Evolutionary conservation across 768 basidiomycete species (phyloP).

Genomic region (Leccinum incarnatum): DNA sequence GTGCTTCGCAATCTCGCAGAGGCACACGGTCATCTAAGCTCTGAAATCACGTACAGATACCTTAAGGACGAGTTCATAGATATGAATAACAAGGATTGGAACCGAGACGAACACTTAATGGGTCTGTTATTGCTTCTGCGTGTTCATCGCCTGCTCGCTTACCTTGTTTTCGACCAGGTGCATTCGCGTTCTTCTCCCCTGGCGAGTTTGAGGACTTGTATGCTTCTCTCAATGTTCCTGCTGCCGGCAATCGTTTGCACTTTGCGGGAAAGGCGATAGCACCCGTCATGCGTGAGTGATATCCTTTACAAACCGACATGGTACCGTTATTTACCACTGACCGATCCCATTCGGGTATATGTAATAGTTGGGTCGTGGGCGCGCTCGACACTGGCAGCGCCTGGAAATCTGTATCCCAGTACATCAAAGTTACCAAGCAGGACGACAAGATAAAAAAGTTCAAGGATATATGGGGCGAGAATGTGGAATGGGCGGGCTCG

Average conservation of each 20-base stretch:
- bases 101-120: slow-evolving; percentile 28
- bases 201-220: slow-evolving; percentile 37
- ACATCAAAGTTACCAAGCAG: slow-evolving; percentile 17
- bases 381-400: slow-evolving; percentile 34
- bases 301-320: slow-evolving; percentile 17
- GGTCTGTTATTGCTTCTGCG: slow-evolving; percentile 22
- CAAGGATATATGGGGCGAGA: slow-evolving; percentile 30
- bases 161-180: slow-evolving; percentile 29
- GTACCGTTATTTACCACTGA: not conserved
- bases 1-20: slow-evolving; percentile 25
- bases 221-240: slow-evolving; percentile 29
- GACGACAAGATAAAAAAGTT: slow-evolving; percentile 13
- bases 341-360: not conserved
- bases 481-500: slow-evolving; percentile 26
- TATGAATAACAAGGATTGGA: slow-evolving; percentile 35
- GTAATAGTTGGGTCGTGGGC: slow-evolving; percentile 38
- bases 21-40: slow-evolving; percentile 10
- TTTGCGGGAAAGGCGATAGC: slow-evolving; percentile 18
- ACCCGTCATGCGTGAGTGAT: slow-evolving; percentile 15
- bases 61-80: slow-evolving; percentile 23
- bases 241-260: slow-evolving; percentile 18
- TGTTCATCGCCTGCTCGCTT: not conserved
- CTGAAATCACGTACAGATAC: slow-evolving; percentile 15
- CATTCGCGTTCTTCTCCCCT: slow-evolving; percentile 41
- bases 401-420: slow-evolving; percentile 33